Conservation (phyloP, 23 red algal genomes). For the Gracilaria vermiculophylla region DNA sequence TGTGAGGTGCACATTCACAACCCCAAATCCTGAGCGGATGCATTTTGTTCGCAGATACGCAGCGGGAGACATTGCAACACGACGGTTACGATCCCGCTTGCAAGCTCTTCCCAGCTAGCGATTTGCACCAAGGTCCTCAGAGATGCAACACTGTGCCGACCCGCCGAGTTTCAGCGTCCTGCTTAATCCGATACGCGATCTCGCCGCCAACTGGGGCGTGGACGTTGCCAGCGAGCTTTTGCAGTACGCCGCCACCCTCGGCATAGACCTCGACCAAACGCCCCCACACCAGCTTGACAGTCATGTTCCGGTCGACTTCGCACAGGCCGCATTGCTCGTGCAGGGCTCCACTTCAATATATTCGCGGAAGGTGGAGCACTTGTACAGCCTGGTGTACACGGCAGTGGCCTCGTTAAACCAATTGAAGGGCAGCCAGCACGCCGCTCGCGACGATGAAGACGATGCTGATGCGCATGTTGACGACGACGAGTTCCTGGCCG, state of each 20-base stretch:
- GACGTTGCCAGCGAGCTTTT: constrained; percentile 76
- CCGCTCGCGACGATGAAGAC: neutral
- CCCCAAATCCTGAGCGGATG: neutral
- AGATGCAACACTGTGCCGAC: neutral
- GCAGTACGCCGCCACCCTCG: constrained; percentile 38
- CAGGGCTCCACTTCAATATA: constrained; percentile 77
- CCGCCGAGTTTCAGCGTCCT: constrained; percentile 48
- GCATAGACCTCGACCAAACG: constrained; percentile 12
- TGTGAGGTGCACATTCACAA: too few relatives aligned
- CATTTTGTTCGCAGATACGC: neutral
- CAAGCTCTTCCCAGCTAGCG: neutral
- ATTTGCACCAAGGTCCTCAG: neutral
- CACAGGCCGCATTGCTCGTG: constrained; percentile 71
- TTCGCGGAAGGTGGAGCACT: constrained; percentile 77
- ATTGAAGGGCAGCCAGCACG: neutral
- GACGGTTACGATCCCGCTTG: neutral
- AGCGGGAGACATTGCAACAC: neutral
- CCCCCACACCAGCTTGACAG: neutral
- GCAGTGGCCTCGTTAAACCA: constrained; percentile 53
- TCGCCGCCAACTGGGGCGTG: constrained; percentile 73
- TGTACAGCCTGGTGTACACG: constrained; percentile 68
- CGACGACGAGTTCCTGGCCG: neutral
- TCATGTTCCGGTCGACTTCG: constrained; percentile 50
- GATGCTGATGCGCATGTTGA: constrained; percentile 11
- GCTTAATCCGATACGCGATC: constrained; percentile 70